Conservation (phyloP, 768 basidiomycete genomes). For the Austroboletus eburneus region DNA sequence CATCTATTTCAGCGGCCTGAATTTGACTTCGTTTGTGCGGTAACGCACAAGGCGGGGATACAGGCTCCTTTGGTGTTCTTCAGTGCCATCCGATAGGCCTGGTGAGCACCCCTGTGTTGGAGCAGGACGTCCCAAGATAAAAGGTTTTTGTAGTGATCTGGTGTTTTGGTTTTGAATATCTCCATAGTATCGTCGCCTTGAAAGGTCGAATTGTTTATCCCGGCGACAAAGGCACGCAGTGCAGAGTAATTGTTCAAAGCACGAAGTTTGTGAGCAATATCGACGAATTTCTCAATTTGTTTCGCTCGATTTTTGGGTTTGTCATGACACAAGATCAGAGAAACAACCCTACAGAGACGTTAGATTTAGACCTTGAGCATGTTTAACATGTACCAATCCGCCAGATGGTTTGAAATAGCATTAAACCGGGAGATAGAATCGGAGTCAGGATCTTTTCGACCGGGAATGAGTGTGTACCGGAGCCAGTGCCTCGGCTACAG, state of each 20-base stretch:
- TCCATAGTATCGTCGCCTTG: conserved; percentile 76
- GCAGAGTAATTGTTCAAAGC: conserved; percentile 90
- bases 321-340: conserved; percentile 85
- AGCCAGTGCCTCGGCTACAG: conserved; percentile 84
- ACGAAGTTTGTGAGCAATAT: conserved; percentile 77
- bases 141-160: conserved; percentile 72
- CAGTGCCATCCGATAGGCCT: conserved; percentile 87
- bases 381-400: conserved; percentile 58
- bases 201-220: conserved; percentile 80
- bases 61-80: conserved; percentile 80
- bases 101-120: conserved; percentile 75
- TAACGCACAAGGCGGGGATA: conserved; percentile 76
- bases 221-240: conserved; percentile 89
- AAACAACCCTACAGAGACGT: conserved; percentile 67
- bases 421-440: conserved; percentile 77
- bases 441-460: conserved; percentile 56
- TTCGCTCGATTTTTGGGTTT: conserved; percentile 68
- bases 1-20: conserved; percentile 11
- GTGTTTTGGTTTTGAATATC: conserved; percentile 58
- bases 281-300: conserved; percentile 86
- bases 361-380: not conserved
- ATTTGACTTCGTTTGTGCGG: conserved; percentile 2
- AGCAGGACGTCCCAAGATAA: conserved; percentile 84
- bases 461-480: conserved; percentile 66
- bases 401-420: conserved; percentile 75